Evolutionary conservation across 2,329 filamentous ascomycete species (phyloP).

Genomic region (Chaetomium sp.): DNA sequence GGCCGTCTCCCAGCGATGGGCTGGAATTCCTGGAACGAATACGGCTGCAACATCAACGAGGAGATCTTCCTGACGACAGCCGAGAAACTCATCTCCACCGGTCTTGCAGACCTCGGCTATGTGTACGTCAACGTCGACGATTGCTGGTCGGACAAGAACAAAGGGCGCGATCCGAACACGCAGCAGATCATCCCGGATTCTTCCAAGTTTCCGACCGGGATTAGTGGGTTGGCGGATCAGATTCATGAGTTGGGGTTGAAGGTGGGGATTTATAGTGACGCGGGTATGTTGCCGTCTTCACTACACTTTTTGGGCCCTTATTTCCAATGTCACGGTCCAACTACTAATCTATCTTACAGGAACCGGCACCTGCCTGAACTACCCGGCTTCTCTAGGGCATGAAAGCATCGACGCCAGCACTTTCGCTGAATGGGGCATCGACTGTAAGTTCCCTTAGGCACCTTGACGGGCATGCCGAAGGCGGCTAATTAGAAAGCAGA

Average conservation of each 20-base stretch:
- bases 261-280: constrained; percentile 56
- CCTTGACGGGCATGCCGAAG: neutral
- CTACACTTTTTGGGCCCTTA: neutral
- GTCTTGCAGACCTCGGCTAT: constrained; percentile 38
- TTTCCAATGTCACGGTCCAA: neutral
- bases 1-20: neutral
- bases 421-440: constrained; percentile 53
- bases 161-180: constrained; percentile 36
- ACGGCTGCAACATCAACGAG: neutral
- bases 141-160: constrained; percentile 45
- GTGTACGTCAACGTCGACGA: constrained; percentile 57
- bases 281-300: constrained; percentile 19
- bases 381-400: constrained; percentile 49
- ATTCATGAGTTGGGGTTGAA: constrained; percentile 54
- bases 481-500: constrained; percentile 19
- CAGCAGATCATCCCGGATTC: constrained; percentile 41
- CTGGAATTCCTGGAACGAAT: neutral
- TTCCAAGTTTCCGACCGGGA: constrained; percentile 51
- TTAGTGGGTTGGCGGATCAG: constrained; percentile 45
- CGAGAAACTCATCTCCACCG: neutral
- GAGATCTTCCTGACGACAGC: neutral
- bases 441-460: constrained; percentile 29
- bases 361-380: constrained; percentile 45
- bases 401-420: constrained; percentile 52
- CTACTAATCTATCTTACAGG: neutral